phyloP scores from a whole-genome alignment of 2,329 filamentous ascomycete genomes.

The Byssothecium circinans region DNA sequence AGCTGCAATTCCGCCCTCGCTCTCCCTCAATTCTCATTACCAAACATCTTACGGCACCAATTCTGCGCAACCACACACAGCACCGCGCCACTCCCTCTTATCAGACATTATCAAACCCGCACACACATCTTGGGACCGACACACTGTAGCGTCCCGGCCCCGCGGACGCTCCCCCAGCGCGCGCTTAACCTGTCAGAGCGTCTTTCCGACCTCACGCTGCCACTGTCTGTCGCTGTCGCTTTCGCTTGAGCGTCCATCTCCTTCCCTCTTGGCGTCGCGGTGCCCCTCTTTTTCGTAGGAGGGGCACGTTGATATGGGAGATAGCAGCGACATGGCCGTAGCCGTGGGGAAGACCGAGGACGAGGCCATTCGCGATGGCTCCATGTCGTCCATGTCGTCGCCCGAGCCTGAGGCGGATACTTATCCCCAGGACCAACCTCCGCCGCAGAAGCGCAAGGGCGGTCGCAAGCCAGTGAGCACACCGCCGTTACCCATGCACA shows the following conservation, averaged over 20 bases:
- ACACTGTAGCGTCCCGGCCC: conserved; percentile 38
- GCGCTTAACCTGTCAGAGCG: conserved; percentile 43
- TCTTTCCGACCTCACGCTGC: conserved; percentile 17
- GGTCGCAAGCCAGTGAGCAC: conserved; percentile 88
- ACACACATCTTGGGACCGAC: conserved; percentile 36
- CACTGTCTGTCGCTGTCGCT: conserved; percentile 18
- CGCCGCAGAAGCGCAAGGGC: conserved; percentile 80
- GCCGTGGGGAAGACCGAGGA: conserved; percentile 50
- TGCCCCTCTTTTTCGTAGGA: conserved; percentile 43
- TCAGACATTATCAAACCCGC: conserved; percentile 48
- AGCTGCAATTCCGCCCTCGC: conserved; percentile 18
- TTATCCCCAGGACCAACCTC: conserved; percentile 49
- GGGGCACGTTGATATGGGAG: conserved; percentile 53
- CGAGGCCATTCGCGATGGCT: conserved; percentile 44
- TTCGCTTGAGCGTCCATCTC: conserved; percentile 36
- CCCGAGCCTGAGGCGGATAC: conserved; percentile 49
- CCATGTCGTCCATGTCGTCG: conserved; percentile 53
- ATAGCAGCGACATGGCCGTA: conserved; percentile 48
- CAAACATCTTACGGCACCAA: conserved; percentile 52
- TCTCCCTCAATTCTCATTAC: conserved; percentile 48
- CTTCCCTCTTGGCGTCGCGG: conserved; percentile 34
- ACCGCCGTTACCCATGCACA: not conserved
- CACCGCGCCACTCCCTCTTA: conserved; percentile 39
- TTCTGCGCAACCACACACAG: conserved; percentile 43
- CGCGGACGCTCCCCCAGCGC: conserved; percentile 36